Evolutionary conservation across 1,139 yeast genomes (phyloP), one percentile per base, ranked within the genome.

Genomic region (Candida gigantensis): DNA sequence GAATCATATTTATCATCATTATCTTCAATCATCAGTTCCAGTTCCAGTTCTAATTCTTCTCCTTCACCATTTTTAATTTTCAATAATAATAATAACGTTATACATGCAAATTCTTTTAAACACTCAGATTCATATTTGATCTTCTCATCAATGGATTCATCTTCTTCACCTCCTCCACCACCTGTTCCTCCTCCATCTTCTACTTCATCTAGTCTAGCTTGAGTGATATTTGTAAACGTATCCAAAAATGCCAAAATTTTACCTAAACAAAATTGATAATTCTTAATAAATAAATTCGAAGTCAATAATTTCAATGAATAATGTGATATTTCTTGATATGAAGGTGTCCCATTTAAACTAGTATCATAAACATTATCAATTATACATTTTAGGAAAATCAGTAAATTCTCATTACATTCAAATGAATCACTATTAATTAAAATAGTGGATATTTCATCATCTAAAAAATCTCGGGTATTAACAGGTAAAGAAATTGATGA

Each of bases 401-500:
- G 64, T 17, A 71, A 51, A 49, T 66, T 68, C 36, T 60, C 57
- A 47, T 71, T 71, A 44, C 74, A 67, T 46, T 65, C 76, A 6
- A 46, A 43, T 5, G 72, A 49, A 42, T 71, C 77, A 43, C 74
- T 67, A 34, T 64, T 65, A 29, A 68, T 55, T 19, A 61, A 39
- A n/a, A 58, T 47, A 10, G 51, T 46, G 2, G 53, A 43, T 14
- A 60, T 34, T 28, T 53, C 55, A 5, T 49, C 55, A 10, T 50
- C 49, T 5, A 53, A 23, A 21, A 18, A 45, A 28, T 43, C 43
- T n/a, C 36, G 27, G 10, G 17, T 26, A 10, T 17, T 19, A 12
- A 17, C 16, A 5, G 32, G 28, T 9, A 35, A 19, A n/a, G 33
- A 33, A 12, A 33, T 27, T 16, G 36, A 33, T 6, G 32, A 30